Percentiles rank a stretch among this genome's conserved stretches.
These are phyloP conservation scores for Raffaelea deltoideospora DNA, from an alignment of 2,329 filamentous ascomycete genomes.

Conservation along the genomic window DNA sequence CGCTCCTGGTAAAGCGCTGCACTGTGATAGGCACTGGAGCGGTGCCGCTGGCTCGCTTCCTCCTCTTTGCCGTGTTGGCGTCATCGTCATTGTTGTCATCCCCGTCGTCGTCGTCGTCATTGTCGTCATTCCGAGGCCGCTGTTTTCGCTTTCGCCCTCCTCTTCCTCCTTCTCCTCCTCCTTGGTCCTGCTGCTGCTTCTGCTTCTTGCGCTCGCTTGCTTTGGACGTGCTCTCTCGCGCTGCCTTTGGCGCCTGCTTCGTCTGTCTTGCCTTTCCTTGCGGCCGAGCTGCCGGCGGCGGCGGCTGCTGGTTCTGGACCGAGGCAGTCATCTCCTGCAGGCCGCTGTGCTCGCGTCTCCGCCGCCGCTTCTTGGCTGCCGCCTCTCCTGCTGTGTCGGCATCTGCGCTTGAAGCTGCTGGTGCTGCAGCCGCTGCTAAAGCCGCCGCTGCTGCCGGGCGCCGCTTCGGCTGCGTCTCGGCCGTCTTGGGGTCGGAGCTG, in stretches of 20 bases:
- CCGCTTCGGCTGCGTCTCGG: slow-evolving; percentile 17
- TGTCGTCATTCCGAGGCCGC: no score
- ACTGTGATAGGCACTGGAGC: slow-evolving; percentile 37
- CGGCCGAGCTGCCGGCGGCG: no score
- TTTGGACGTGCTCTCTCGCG: slow-evolving; percentile 4
- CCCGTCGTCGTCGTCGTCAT: neutral
- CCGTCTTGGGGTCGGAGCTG: slow-evolving; percentile 14
- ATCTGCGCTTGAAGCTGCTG: no score
- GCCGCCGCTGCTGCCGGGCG: slow-evolving; percentile 17
- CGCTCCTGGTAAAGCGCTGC: slow-evolving; percentile 38
- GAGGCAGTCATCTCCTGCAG: slow-evolving; percentile 22
- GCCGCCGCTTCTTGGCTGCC: slow-evolving; percentile 16
- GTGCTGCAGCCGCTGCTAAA: neutral
- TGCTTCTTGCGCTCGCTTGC: slow-evolving; percentile 4
- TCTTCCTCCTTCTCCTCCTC: slow-evolving; percentile 1
- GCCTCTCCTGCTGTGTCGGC: slow-evolving; percentile 12
- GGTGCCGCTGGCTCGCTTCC: neutral
- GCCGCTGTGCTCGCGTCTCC: slow-evolving; percentile 14
- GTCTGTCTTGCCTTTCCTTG: slow-evolving; percentile 6
- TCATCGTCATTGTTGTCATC: neutral
- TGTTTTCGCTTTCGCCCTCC: neutral
- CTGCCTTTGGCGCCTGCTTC: slow-evolving; percentile 3
- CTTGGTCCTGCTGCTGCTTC: slow-evolving; percentile 5
- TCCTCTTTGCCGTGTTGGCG: neutral
- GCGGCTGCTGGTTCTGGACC: slow-evolving; percentile 23